These are phyloP conservation scores for Microsporum canis DNA, from an alignment of 2,329 filamentous ascomycete species.

Conservation along the genomic window DNA sequence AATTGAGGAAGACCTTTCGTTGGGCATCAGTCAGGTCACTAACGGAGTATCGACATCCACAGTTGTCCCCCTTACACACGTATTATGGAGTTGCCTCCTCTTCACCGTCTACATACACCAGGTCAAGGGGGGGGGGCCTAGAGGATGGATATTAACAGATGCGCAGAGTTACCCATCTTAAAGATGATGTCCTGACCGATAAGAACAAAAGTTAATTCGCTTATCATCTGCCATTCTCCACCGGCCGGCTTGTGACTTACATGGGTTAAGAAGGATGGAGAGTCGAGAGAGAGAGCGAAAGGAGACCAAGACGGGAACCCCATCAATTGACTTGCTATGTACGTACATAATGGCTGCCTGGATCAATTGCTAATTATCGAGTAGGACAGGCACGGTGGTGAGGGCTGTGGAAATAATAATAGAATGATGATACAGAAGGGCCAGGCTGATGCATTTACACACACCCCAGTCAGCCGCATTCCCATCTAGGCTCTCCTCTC, in stretches of 20 bases:
- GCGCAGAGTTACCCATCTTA: not conserved
- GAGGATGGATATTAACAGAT: no score
- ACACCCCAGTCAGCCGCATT: not conserved
- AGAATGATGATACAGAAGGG: not conserved
- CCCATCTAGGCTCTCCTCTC: not conserved
- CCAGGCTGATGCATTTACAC: not conserved
- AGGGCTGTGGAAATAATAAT: not conserved
- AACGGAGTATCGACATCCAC: not conserved
- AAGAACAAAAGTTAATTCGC: constrained; percentile 2
- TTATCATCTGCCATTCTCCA: not conserved
- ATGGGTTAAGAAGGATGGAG: not conserved
- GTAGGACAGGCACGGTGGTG: not conserved
- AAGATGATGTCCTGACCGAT: not conserved
- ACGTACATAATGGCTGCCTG: not conserved
- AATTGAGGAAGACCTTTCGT: not conserved
- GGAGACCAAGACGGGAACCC: not conserved
- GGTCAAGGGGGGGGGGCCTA: no score
- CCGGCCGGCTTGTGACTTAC: not conserved
- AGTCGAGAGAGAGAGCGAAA: not conserved
- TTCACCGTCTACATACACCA: no score
- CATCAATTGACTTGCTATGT: not conserved
- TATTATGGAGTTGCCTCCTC: not conserved
- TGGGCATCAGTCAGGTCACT: not conserved
- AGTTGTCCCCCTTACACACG: not conserved
- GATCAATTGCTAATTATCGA: not conserved